Percentiles rank a stretch among this genome's conserved stretches.
Conservation (phyloP, 441 rosid genomes). For the Mallotus japonicus region DNA sequence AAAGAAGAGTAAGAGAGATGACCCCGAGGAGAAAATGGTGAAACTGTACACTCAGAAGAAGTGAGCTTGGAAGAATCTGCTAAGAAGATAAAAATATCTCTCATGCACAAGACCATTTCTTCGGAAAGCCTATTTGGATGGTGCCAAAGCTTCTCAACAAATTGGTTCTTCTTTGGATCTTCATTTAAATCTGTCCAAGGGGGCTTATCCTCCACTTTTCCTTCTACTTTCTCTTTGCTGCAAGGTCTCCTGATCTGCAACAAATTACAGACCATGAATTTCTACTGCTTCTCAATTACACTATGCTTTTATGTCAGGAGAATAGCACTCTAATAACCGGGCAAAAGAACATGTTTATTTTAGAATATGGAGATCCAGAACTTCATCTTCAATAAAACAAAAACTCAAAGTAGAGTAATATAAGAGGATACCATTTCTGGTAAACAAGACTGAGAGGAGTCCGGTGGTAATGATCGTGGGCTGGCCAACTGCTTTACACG, state of each 20-base stretch:
- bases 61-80: slow-evolving; percentile 49
- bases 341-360: background rate
- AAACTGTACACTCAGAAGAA: slow-evolving; percentile 32
- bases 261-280: slow-evolving; percentile 19
- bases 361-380: background rate
- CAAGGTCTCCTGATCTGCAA: slow-evolving; percentile 41
- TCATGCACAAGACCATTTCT: slow-evolving; percentile 72
- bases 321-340: background rate
- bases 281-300: background rate
- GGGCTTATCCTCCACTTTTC: slow-evolving; percentile 24
- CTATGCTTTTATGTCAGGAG: background rate
- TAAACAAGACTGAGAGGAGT: slow-evolving; percentile 32
- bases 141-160: slow-evolving; percentile 45
- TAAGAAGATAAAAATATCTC: slow-evolving; percentile 59
- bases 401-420: slow-evolving; percentile 7
- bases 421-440: slow-evolving; percentile 42
- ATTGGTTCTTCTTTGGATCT: slow-evolving; percentile 23
- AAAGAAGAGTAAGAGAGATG: slow-evolving; percentile 47
- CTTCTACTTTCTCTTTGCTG: slow-evolving; percentile 31
- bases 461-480: slow-evolving; percentile 31
- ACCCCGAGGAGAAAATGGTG: slow-evolving; percentile 45
- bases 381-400: slow-evolving; percentile 2
- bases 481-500: slow-evolving; percentile 46
- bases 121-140: slow-evolving; percentile 59
- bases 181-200: slow-evolving; percentile 19